These are phyloP conservation scores for Penicillium palitans DNA, from an alignment of 2,329 filamentous ascomycete genomes.

Conservation along the genomic window DNA sequence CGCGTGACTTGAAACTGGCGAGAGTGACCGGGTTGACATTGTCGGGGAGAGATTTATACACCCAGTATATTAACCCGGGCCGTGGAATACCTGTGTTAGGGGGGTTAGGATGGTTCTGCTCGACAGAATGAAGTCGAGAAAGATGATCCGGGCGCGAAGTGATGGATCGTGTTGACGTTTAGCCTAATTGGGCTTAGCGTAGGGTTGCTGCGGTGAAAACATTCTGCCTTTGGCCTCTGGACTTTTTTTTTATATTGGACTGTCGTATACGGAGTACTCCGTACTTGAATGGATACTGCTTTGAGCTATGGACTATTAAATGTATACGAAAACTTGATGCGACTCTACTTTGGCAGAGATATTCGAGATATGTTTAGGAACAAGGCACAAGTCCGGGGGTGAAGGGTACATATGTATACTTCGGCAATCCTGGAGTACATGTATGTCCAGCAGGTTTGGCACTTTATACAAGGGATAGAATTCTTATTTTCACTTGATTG, in stretches of 20 bases:
- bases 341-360: background rate
- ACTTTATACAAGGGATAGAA: conserved; percentile 4
- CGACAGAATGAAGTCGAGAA: background rate
- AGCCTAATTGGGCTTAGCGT: conserved; percentile 28
- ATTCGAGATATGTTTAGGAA: too few species aligned
- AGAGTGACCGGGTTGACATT: conserved; percentile 20
- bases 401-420: background rate
- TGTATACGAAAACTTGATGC: background rate
- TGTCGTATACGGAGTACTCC: background rate
- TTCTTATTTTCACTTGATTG: background rate
- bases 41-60: background rate
- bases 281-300: background rate
- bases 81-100: background rate
- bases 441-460: background rate
- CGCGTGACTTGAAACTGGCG: conserved; percentile 18
- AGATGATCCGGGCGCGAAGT: background rate
- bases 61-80: background rate
- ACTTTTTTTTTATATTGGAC: background rate
- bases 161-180: conserved; percentile 29
- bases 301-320: background rate
- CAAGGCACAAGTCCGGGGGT: background rate
- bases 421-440: background rate
- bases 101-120: background rate
- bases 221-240: background rate
- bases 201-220: conserved; percentile 28